These are phyloP conservation scores for Ogataea trehaloabstinens DNA, from an alignment of 805 yeast genomes.

Conservation along the genomic window DNA sequence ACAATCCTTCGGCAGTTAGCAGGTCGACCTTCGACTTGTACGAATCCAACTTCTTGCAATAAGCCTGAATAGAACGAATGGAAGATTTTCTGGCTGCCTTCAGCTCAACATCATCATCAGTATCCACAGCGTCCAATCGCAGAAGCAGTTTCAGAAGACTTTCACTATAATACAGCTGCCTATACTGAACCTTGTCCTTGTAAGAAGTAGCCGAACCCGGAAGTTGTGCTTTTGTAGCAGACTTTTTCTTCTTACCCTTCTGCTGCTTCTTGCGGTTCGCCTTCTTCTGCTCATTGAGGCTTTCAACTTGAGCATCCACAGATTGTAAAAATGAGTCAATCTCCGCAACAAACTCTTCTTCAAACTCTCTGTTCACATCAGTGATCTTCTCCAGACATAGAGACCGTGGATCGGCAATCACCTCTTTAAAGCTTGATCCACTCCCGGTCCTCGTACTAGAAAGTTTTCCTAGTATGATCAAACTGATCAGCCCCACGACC, in stretches of 20 bases:
- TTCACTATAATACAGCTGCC: constrained; percentile 61
- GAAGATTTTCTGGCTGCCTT: constrained; percentile 57
- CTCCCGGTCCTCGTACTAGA: constrained; percentile 13
- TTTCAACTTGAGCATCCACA: constrained; percentile 12
- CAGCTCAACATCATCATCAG: constrained; percentile 45
- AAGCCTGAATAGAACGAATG: constrained; percentile 59
- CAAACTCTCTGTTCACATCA: constrained; percentile 15
- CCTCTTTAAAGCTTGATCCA: constrained; percentile 12
- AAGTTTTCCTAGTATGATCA: neutral
- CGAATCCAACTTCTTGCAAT: constrained; percentile 52
- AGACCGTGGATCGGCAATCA: constrained; percentile 19
- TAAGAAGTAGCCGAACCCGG: constrained; percentile 13
- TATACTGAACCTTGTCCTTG: constrained; percentile 37
- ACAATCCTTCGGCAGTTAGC: constrained; percentile 15
- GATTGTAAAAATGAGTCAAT: constrained; percentile 2
- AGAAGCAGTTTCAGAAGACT: constrained; percentile 63
- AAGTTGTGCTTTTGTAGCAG: constrained; percentile 3
- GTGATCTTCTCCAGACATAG: constrained; percentile 17
- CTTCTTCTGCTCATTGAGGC: constrained; percentile 14
- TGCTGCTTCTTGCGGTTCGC: constrained; percentile 3
- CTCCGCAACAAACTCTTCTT: constrained; percentile 10
- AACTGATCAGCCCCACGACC: constrained; percentile 11
- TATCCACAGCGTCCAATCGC: constrained; percentile 59
- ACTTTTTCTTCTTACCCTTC: constrained; percentile 10
- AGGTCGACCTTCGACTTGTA: constrained; percentile 21